These are phyloP conservation scores for Kwoniella sp. DNA, from an alignment of 768 basidiomycete species.

Conservation along the genomic window DNA sequence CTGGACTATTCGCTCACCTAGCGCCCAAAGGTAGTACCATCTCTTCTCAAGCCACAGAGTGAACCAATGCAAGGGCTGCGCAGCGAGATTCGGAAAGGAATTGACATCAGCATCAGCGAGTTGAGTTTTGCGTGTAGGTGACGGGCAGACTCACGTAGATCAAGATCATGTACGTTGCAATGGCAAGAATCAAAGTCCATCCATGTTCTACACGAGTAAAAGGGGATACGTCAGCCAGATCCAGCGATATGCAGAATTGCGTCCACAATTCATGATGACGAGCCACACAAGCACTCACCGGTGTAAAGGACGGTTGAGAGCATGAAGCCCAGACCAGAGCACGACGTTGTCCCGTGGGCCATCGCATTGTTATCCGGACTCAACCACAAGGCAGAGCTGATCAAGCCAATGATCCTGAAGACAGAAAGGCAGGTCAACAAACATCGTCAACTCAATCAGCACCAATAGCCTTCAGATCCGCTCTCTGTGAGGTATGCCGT, in stretches of 20 bases:
- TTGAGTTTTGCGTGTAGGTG: too few species aligned
- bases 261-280: neutral
- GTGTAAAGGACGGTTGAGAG: constrained; percentile 48
- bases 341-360: constrained; percentile 33
- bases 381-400: constrained; percentile 36
- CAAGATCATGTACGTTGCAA: constrained; percentile 56
- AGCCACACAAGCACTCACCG: constrained; percentile 34
- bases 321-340: constrained; percentile 49
- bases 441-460: neutral
- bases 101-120: constrained; percentile 1
- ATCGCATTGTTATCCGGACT: constrained; percentile 21
- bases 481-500: neutral
- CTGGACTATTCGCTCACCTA: constrained; percentile 26
- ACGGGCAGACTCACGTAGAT: constrained; percentile 54
- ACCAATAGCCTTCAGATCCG: neutral
- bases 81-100: neutral
- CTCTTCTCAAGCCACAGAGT: constrained; percentile 50
- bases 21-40: constrained; percentile 48
- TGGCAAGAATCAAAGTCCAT: constrained; percentile 54
- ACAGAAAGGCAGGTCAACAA: neutral
- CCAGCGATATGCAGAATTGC: neutral
- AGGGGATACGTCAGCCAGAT: constrained; percentile 4
- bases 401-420: constrained; percentile 44
- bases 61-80: constrained; percentile 48
- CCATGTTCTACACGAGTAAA: constrained; percentile 46